Evolutionary conservation across 192 early-diverging fungal species (phyloP).

Genomic region (Phlyctochytrium arcticum): DNA sequence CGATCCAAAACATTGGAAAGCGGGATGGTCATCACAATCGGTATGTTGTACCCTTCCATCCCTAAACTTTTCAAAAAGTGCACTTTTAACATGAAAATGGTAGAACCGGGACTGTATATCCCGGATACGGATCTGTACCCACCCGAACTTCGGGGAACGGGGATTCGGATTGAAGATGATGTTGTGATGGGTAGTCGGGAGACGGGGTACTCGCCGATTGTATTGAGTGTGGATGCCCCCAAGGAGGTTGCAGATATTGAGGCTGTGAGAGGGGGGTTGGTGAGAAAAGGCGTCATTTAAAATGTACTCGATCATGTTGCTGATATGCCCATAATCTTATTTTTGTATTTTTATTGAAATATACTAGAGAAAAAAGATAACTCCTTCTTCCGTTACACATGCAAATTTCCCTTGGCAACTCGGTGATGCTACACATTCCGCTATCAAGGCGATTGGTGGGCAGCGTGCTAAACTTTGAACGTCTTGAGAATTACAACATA

Average conservation of each 20-base stretch:
- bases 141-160: constrained; percentile 77
- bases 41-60: constrained; percentile 37
- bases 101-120: constrained; percentile 90
- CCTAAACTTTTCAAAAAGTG: no score
- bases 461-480: no score
- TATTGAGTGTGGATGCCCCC: constrained; percentile 71
- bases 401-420: no score
- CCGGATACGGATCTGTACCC: constrained; percentile 76
- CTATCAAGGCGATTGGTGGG: no score
- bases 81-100: not conserved
- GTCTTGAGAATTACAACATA: no score
- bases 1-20: constrained; percentile 65
- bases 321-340: no score
- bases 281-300: not conserved
- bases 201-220: constrained; percentile 48
- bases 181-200: constrained; percentile 68
- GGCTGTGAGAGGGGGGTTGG: constrained; percentile 24
- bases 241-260: constrained; percentile 79
- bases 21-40: constrained; percentile 91
- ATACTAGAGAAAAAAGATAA: no score
- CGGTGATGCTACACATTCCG: no score
- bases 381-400: no score
- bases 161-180: constrained; percentile 96
- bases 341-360: no score
- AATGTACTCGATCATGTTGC: no score